These are phyloP conservation scores for Zalaria obscura DNA, from an alignment of 2,329 filamentous ascomycete species.

Conservation along the genomic window DNA sequence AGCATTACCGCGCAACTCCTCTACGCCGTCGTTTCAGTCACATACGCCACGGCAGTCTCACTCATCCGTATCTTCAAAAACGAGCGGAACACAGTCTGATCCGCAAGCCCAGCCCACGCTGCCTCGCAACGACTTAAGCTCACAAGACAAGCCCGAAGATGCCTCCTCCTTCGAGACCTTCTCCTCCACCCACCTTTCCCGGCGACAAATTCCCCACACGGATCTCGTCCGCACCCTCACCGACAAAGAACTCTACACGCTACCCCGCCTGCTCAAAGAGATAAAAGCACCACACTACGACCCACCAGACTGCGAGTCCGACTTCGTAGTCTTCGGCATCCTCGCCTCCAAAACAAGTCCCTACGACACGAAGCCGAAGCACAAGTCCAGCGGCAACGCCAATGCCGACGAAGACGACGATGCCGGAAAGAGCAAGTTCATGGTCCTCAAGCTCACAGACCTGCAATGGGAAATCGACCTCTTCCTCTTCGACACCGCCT, in stretches of 20 bases:
- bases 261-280: conserved; percentile 67
- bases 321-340: conserved; percentile 80
- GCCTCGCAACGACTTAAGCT: no score
- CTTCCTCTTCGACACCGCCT: conserved; percentile 82
- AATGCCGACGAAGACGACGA: conserved; percentile 30
- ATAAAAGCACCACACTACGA: conserved; percentile 75
- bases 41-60: no score
- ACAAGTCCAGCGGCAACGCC: conserved; percentile 24
- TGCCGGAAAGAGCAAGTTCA: conserved; percentile 59
- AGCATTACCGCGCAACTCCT: no score
- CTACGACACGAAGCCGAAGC: conserved; percentile 40
- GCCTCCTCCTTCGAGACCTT: conserved; percentile 64
- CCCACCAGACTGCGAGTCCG: conserved; percentile 67
- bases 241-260: conserved; percentile 59
- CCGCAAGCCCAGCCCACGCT: no score
- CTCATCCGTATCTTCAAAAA: neutral
- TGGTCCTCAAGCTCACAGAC: conserved; percentile 79
- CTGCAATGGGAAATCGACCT: conserved; percentile 83
- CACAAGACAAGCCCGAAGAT: conserved; percentile 7
- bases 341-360: conserved; percentile 82
- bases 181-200: conserved; percentile 71
- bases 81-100: neutral
- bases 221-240: conserved; percentile 65
- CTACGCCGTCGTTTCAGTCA: no score
- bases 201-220: conserved; percentile 67